These are phyloP conservation scores for Cladosporium sp. DNA, from an alignment of 2,329 filamentous ascomycete genomes.

Conservation along the genomic window DNA sequence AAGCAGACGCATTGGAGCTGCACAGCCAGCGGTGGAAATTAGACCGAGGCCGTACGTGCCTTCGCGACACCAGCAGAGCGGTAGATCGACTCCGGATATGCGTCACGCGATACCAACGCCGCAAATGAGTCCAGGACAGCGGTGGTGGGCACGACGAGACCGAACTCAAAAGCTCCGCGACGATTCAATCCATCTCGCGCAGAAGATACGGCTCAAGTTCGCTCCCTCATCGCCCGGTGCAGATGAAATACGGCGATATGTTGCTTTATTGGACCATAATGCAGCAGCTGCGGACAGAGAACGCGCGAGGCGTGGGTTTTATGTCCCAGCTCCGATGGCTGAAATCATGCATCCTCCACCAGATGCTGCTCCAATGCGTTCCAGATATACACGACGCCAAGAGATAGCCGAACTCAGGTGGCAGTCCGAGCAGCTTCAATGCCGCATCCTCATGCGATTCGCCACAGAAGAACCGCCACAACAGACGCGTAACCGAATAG, in stretches of 20 bases:
- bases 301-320: too few relatives aligned
- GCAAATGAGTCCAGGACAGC: too few relatives aligned
- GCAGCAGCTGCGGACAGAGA: too few relatives aligned
- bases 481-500: neutral
- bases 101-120: too few relatives aligned
- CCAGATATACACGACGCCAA: neutral
- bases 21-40: neutral
- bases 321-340: too few relatives aligned
- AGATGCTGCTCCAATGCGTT: too few relatives aligned
- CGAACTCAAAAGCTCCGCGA: too few relatives aligned
- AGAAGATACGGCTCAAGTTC: neutral
- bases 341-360: too few relatives aligned
- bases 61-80: too few relatives aligned
- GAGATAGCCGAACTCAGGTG: neutral
- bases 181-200: neutral
- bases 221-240: neutral
- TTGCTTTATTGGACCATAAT: neutral
- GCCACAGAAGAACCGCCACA: too few relatives aligned
- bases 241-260: neutral
- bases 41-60: neutral
- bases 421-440: neutral
- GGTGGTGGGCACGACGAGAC: too few relatives aligned
- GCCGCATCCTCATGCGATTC: neutral
- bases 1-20: neutral
- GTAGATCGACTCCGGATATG: too few relatives aligned